phyloP scores from a whole-genome alignment of 2,329 filamentous ascomycete species.

The Fusarium continuum region DNA sequence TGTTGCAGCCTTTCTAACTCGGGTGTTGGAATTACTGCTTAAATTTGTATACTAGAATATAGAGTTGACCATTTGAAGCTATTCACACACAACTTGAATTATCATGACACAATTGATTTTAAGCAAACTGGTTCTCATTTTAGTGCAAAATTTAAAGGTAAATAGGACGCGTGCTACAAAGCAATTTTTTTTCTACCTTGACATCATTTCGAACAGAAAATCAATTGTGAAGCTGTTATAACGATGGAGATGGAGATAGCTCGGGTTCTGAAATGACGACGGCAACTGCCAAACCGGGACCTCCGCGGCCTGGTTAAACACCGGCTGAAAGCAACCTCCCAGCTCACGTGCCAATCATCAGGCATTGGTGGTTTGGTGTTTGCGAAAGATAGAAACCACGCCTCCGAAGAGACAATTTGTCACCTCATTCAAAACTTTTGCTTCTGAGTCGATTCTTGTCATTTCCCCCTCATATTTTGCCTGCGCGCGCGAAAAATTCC shows the following conservation, averaged over 20 bases:
- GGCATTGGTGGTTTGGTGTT: conserved; percentile 6
- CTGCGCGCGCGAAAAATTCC: not conserved
- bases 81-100: too few relatives aligned
- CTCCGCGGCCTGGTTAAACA: conserved; percentile 24
- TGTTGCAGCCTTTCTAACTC: not conserved
- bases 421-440: not conserved
- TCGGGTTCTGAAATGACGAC: not conserved
- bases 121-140: not conserved
- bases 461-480: not conserved
- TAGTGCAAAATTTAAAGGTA: not conserved
- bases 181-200: not conserved
- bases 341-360: conserved; percentile 34
- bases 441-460: not conserved
- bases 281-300: conserved; percentile 4
- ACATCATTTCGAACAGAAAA: not conserved
- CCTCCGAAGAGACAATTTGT: conserved; percentile 12
- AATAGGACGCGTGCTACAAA: not conserved
- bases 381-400: conserved; percentile 18
- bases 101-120: too few relatives aligned
- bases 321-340: conserved; percentile 3
- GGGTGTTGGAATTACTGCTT: too few relatives aligned
- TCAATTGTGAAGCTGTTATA: not conserved
- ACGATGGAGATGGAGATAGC: conserved; percentile 5
- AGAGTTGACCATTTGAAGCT: not conserved
- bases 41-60: not conserved